Evolutionary conservation across 768 basidiomycete species (phyloP).

Genomic region (Rhizopogon rudus): DNA sequence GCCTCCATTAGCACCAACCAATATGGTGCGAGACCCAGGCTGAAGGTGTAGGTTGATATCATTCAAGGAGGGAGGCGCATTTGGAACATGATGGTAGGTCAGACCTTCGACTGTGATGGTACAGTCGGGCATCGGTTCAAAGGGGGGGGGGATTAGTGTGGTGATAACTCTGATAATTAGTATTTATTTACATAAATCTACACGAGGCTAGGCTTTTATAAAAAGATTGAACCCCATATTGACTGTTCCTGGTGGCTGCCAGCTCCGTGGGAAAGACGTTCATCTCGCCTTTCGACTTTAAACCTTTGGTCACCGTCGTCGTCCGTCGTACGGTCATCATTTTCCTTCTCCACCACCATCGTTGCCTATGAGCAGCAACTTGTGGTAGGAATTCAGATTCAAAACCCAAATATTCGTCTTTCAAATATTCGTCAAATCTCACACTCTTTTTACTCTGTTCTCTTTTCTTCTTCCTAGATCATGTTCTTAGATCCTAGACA

Average conservation of each 20-base stretch:
- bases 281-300: not conserved
- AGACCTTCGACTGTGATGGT: conserved; percentile 40
- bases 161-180: not conserved
- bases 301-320: no score
- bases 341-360: conserved; percentile 5
- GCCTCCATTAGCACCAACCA: conserved; percentile 96
- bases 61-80: conserved; percentile 47
- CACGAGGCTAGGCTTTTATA: no score
- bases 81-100: conserved; percentile 51
- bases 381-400: conserved; percentile 16
- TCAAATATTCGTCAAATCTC: conserved; percentile 17
- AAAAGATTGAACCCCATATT: no score
- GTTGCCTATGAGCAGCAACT: conserved; percentile 13
- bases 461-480: conserved; percentile 21
- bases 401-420: conserved; percentile 11
- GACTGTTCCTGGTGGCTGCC: not conserved
- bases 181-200: no score
- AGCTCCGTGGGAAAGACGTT: not conserved
- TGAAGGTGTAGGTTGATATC: conserved; percentile 65
- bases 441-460: conserved; percentile 31
- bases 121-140: not conserved
- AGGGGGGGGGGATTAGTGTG: conserved; percentile 2
- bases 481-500: conserved; percentile 36
- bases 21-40: conserved; percentile 74
- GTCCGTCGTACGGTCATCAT: not conserved